Evolutionary conservation across 768 basidiomycete species (phyloP).

Genomic region (Mycena crocata): DNA sequence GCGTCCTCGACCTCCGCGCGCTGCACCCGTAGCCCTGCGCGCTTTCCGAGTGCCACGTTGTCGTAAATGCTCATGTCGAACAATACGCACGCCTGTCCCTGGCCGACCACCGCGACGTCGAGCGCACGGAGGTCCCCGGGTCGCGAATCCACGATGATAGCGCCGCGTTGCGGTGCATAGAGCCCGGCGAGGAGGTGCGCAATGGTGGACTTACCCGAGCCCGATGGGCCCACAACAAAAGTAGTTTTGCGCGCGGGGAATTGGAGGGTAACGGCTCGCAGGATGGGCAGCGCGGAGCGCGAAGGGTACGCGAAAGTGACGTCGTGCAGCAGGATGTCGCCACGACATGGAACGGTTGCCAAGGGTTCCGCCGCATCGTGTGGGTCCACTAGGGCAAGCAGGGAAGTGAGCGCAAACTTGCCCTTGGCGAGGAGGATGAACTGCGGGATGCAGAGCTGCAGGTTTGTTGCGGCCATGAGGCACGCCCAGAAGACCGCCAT

Average conservation of each 20-base stretch:
- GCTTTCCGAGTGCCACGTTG: constrained; percentile 87
- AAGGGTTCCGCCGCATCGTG: constrained; percentile 46
- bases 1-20: constrained; percentile 82
- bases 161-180: constrained; percentile 75
- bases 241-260: constrained; percentile 85
- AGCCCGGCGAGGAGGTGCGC: constrained; percentile 84
- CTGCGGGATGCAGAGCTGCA: constrained; percentile 89
- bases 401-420: constrained; percentile 80
- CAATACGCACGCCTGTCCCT: constrained; percentile 79
- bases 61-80: constrained; percentile 86
- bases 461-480: constrained; percentile 86
- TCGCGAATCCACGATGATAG: constrained; percentile 85
- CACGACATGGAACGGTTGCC: constrained; percentile 56
- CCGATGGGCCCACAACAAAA: constrained; percentile 91
- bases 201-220: constrained; percentile 93
- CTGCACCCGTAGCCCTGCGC: constrained; percentile 69
- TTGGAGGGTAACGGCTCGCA: constrained; percentile 74
- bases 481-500: constrained; percentile 99
- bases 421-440: constrained; percentile 83
- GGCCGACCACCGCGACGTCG: constrained; percentile 78
- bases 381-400: constrained; percentile 70
- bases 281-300: constrained; percentile 73
- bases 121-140: constrained; percentile 80
- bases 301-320: constrained; percentile 90
- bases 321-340: constrained; percentile 80